phyloP scores from a whole-genome alignment of 306 rosid species.

The Argentina anserina region DNA sequence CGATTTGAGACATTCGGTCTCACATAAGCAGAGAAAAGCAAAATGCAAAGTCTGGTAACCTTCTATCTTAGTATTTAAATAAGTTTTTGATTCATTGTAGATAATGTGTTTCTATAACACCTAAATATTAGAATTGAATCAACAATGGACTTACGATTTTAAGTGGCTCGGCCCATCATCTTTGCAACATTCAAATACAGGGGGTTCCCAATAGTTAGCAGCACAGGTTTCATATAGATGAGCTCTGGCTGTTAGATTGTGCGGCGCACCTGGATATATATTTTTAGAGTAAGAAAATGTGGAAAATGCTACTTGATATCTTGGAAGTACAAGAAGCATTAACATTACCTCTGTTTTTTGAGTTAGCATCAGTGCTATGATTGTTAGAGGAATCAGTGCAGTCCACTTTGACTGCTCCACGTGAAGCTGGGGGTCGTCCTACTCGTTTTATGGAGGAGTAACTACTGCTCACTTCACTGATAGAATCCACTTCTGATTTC shows the following conservation, averaged over 20 bases:
- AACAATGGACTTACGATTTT: conserved; percentile 36
- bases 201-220: conserved; percentile 60
- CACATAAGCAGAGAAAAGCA: background rate
- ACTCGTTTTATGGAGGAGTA: conserved; percentile 19
- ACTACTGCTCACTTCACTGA: conserved; percentile 13
- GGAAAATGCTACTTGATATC: conserved; percentile 12
- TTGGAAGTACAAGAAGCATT: background rate
- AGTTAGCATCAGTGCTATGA: conserved; percentile 27
- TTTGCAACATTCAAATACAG: conserved; percentile 61
- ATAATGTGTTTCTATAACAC: background rate
- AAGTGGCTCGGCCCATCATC: conserved; percentile 83
- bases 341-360: conserved; percentile 41
- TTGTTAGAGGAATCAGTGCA: conserved; percentile 18
- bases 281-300: conserved; percentile 15
- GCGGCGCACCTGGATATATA: conserved; percentile 33
- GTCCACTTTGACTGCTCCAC: background rate
- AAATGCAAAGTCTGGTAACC: background rate
- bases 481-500: conserved; percentile 21
- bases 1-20: background rate
- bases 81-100: background rate
- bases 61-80: background rate
- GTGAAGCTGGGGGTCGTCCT: conserved; percentile 22
- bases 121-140: background rate
- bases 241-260: conserved; percentile 49
- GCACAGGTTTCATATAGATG: conserved; percentile 65